Evolutionary conservation across 176 grass and related monocot genomes (phyloP).

Genomic region (Pontederia crassipes): DNA sequence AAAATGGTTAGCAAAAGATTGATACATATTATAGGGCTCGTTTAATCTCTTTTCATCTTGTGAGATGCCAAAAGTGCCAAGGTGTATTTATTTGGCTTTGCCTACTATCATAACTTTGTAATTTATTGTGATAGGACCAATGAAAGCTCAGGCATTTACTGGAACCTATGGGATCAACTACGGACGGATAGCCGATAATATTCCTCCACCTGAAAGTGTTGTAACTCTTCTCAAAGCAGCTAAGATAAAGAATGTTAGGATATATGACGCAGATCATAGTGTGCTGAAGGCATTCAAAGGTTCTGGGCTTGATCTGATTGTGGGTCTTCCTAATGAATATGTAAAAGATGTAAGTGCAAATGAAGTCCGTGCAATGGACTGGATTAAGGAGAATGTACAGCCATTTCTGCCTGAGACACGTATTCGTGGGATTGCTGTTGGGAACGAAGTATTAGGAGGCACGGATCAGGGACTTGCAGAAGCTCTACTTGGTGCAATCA

Average conservation of each 20-base stretch:
- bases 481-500: slow-evolving; percentile 52
- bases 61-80: too few relatives aligned
- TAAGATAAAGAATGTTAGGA: background rate
- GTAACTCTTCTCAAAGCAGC: background rate
- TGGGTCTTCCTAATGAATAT: background rate
- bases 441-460: slow-evolving; percentile 2
- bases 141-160: slow-evolving; percentile 35
- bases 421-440: background rate
- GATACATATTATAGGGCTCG: too few relatives aligned
- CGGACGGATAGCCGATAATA: background rate
- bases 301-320: background rate
- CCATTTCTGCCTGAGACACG: slow-evolving; percentile 2
- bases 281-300: background rate
- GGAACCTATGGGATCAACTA: slow-evolving; percentile 38
- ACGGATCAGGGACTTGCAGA: slow-evolving; percentile 1
- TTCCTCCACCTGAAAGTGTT: background rate
- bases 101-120: slow-evolving; percentile 9
- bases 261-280: slow-evolving; percentile 6
- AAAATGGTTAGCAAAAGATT: too few relatives aligned
- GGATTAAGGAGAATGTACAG: slow-evolving; percentile 2
- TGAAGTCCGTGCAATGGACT: background rate
- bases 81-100: too few relatives aligned
- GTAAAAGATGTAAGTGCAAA: background rate
- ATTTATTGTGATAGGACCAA: slow-evolving; percentile 39
- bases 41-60: too few relatives aligned